Evolutionary conservation across 2,329 filamentous ascomycete genomes (phyloP).

Genomic region (Clarireedia sp.): DNA sequence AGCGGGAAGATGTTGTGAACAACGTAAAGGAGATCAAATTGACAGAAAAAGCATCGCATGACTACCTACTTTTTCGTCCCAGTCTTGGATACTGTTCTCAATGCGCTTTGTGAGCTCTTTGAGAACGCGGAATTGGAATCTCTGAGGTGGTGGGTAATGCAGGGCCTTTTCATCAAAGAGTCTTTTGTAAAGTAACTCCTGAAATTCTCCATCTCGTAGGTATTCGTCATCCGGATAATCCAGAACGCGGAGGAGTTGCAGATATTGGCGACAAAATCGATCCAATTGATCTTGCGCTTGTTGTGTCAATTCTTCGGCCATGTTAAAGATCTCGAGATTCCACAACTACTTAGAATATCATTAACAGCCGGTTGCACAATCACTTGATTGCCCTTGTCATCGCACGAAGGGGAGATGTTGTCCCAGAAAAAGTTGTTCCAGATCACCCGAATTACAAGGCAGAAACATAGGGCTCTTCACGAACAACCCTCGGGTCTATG

Average conservation of each 20-base stretch:
- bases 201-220: conserved; percentile 53
- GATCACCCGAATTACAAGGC: conserved; percentile 9
- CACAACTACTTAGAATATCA: not conserved
- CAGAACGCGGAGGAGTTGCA: conserved; percentile 62
- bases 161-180: conserved; percentile 56
- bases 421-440: not conserved
- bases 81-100: conserved; percentile 68
- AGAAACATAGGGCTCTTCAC: conserved; percentile 13
- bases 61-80: conserved; percentile 74
- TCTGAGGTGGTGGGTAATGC: conserved; percentile 51
- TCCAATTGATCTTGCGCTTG: conserved; percentile 30
- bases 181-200: conserved; percentile 55
- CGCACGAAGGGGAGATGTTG: not conserved
- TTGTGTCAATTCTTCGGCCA: not conserved
- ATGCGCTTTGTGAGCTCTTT: conserved; percentile 65
- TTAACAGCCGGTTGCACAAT: not conserved
- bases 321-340: not conserved
- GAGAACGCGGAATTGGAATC: conserved; percentile 64
- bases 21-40: not conserved
- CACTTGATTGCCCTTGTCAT: not conserved
- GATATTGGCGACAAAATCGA: conserved; percentile 66
- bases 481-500: conserved; percentile 6
- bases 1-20: not conserved
- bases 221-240: conserved; percentile 52
- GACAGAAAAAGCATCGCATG: conserved; percentile 10